Evolutionary conservation across 768 basidiomycete genomes (phyloP).

Genomic region (Grammothele lineata): DNA sequence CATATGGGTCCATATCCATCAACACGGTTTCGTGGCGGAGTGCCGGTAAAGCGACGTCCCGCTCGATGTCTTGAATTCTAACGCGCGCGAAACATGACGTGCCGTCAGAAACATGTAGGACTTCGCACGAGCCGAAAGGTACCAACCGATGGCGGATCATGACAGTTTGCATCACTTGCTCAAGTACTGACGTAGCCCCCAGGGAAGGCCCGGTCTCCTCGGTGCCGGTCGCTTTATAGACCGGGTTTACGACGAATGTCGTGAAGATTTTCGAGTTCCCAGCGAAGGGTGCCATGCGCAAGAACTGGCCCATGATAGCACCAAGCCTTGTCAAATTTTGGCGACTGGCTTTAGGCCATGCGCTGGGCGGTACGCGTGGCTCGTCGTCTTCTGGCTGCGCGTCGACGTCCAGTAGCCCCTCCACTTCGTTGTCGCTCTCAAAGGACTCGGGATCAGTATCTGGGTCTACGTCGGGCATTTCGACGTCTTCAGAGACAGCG

Average conservation of each 20-base stretch:
- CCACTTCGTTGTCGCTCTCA: not conserved
- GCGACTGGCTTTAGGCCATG: conserved; percentile 71
- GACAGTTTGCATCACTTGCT: conserved; percentile 59
- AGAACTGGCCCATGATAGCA: conserved; percentile 71
- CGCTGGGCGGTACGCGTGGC: conserved; percentile 27
- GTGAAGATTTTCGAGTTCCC: conserved; percentile 42
- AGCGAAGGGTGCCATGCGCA: conserved; percentile 64
- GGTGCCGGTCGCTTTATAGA: conserved; percentile 48
- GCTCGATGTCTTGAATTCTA: conserved; percentile 73
- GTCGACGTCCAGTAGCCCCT: no score
- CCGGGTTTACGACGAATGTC: conserved; percentile 48
- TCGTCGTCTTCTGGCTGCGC: not conserved
- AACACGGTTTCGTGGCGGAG: conserved; percentile 57
- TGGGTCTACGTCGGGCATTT: conserved; percentile 22
- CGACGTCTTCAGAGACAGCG: no score
- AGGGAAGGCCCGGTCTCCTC: conserved; percentile 53
- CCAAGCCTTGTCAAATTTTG: conserved; percentile 67
- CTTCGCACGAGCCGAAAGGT: no score
- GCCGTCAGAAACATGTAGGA: no score
- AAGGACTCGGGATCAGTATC: conserved; percentile 1
- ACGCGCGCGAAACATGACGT: no score
- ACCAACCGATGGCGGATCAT: conserved; percentile 83
- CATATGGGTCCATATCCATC: conserved; percentile 61
- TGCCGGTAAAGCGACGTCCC: conserved; percentile 63
- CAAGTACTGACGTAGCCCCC: conserved; percentile 66